phyloP scores from a whole-genome alignment of 2,329 filamentous ascomycete species.

The Dactylellina sp. region DNA sequence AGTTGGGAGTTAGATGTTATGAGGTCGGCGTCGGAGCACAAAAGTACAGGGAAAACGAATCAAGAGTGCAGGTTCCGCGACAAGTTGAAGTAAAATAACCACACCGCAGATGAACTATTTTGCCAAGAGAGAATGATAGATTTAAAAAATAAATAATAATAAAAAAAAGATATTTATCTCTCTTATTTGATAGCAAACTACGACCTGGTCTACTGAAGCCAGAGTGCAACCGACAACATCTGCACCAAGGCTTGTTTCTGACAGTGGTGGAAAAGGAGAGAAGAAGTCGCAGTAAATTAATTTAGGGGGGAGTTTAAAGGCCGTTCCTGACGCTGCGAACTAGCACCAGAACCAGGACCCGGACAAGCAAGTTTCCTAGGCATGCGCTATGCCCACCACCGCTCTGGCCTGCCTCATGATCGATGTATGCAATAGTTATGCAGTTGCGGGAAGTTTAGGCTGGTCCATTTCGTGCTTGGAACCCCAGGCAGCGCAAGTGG shows the following conservation, averaged over 20 bases:
- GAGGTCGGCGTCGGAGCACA: background rate
- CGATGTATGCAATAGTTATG: slow-evolving; percentile 15
- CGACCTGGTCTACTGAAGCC: too few relatives aligned
- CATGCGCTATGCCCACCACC: slow-evolving; percentile 6
- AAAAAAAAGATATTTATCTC: too few relatives aligned
- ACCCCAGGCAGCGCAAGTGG: slow-evolving; percentile 3
- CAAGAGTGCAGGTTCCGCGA: too few relatives aligned
- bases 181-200: too few relatives aligned
- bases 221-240: too few relatives aligned
- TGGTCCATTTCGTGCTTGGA: too few relatives aligned
- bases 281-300: background rate
- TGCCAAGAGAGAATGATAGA: too few relatives aligned
- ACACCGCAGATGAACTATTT: too few relatives aligned
- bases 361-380: background rate
- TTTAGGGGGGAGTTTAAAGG: slow-evolving; percentile 29
- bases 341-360: background rate
- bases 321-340: slow-evolving; percentile 17
- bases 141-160: too few relatives aligned
- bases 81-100: too few relatives aligned
- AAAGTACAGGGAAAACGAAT: too few relatives aligned
- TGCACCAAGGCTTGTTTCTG: background rate
- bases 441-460: slow-evolving; percentile 16
- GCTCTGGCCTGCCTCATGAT: slow-evolving; percentile 27
- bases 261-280: slow-evolving; percentile 1
- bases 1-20: slow-evolving; percentile 11